Evolutionary conservation across 345 rosid genomes (phyloP).

Genomic region (Citrus reticulata): DNA sequence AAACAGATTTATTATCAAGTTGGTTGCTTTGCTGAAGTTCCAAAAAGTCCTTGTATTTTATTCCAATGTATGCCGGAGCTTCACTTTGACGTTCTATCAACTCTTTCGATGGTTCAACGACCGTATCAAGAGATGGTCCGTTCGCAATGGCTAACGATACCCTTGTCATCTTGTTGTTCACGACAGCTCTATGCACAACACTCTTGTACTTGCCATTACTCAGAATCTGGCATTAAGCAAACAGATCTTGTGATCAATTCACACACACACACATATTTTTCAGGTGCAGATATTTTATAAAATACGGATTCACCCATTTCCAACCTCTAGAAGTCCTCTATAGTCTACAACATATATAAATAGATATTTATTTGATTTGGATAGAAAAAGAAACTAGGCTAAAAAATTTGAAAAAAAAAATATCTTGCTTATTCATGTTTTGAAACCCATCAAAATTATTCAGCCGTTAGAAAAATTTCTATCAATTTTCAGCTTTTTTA

Average conservation of each 20-base stretch:
- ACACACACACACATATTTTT: no score
- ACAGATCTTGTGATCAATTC: not conserved
- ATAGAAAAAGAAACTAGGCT: no score
- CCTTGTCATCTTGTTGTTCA: slow-evolving; percentile 34
- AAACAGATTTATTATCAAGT: slow-evolving; percentile 31
- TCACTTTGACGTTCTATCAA: slow-evolving; percentile 13
- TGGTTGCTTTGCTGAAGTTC: slow-evolving; percentile 31
- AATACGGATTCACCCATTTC: no score
- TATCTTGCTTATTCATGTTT: no score
- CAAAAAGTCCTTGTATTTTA: slow-evolving; percentile 34
- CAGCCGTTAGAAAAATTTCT: no score
- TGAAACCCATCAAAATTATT: no score
- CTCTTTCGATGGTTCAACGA: slow-evolving; percentile 33
- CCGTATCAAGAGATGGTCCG: slow-evolving; percentile 45
- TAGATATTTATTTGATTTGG: no score
- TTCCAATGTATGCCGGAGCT: slow-evolving; percentile 26
- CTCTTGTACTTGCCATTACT: slow-evolving; percentile 63
- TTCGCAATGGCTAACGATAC: slow-evolving; percentile 28
- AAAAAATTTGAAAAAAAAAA: no score
- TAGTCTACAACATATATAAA: no score
- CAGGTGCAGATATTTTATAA: no score
- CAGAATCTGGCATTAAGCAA: slow-evolving; percentile 26
- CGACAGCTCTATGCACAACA: slow-evolving; percentile 41
- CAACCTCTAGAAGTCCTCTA: no score
- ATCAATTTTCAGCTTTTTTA: no score